Percentiles rank a stretch among this genome's conserved stretches.
phyloP scores from a whole-genome alignment of 208 protist genomes.

The Angomonas deanei region DNA sequence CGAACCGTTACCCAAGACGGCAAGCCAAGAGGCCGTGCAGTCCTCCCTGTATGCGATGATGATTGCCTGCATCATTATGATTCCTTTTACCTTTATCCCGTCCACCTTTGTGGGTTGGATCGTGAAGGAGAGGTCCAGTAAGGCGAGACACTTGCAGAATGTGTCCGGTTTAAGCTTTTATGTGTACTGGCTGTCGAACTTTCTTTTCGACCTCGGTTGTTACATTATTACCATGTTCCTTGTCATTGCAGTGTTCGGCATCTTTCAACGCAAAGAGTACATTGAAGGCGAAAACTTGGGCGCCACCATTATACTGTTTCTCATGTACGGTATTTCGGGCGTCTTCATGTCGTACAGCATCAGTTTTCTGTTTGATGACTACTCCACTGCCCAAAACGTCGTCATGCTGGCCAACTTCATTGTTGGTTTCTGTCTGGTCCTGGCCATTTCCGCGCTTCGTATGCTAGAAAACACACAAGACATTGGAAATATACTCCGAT shows the following conservation, averaged over 20 bases:
- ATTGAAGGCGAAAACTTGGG: constrained; percentile 25
- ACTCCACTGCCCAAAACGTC: constrained; percentile 51
- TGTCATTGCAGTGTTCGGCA: constrained; percentile 34
- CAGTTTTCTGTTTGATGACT: constrained; percentile 46
- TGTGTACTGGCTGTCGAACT: constrained; percentile 66
- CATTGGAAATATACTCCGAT: constrained; percentile 23
- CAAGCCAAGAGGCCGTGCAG: constrained; percentile 12
- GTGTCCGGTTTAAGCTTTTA: constrained; percentile 42
- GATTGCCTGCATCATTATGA: constrained; percentile 48
- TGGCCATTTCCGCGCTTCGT: constrained; percentile 30
- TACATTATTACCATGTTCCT: constrained; percentile 43
- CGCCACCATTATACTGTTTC: constrained; percentile 32
- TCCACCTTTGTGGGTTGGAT: constrained; percentile 52
- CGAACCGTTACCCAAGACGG: constrained; percentile 12
- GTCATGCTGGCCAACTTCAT: constrained; percentile 62
- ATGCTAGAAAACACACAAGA: constrained; percentile 23
- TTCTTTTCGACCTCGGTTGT: constrained; percentile 49
- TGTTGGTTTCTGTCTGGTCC: constrained; percentile 48
- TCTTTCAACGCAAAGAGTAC: constrained; percentile 45
- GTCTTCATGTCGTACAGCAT: constrained; percentile 42
- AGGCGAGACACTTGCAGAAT: constrained; percentile 50
- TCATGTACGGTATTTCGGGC: constrained; percentile 47
- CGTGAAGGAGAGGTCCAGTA: constrained; percentile 48
- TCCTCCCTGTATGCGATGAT: constrained; percentile 29
- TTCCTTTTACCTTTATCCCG: constrained; percentile 67